Evolutionary conservation across 2,329 filamentous ascomycete genomes (phyloP).

Genomic region (Cercospora sesami): DNA sequence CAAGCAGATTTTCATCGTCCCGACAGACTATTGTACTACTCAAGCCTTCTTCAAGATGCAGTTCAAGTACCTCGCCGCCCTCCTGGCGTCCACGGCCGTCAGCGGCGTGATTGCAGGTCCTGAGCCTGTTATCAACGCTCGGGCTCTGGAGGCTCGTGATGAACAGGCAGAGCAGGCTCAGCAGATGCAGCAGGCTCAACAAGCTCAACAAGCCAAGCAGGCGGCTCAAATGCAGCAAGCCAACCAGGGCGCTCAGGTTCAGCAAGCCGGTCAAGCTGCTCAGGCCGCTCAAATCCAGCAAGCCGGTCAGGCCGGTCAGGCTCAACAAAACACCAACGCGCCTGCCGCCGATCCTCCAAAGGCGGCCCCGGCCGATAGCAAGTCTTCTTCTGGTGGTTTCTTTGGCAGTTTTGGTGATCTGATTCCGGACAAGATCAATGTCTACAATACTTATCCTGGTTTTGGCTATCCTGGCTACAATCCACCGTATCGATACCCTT

Average conservation of each 20-base stretch:
- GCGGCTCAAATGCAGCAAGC: background rate
- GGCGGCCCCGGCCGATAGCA: background rate
- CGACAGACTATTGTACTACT: background rate
- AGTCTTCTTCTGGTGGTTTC: too few relatives aligned
- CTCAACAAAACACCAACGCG: background rate
- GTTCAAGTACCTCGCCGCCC: conserved; percentile 14
- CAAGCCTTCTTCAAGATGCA: conserved; percentile 5
- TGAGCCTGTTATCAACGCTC: background rate
- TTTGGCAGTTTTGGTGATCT: too few relatives aligned
- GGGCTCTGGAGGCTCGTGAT: background rate
- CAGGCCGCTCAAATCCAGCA: background rate
- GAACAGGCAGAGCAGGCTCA: background rate
- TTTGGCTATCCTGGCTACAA: background rate
- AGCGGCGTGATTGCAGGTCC: conserved; percentile 2
- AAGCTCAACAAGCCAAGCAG: background rate
- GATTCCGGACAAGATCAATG: too few relatives aligned
- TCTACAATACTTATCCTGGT: too few relatives aligned
- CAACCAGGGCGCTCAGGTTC: background rate
- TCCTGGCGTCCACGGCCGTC: conserved; percentile 10
- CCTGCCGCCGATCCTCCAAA: background rate
- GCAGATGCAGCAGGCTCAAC: background rate
- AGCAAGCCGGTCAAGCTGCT: background rate
- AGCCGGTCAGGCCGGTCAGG: background rate
- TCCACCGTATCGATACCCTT: background rate
- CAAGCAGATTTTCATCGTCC: background rate